phyloP scores from a whole-genome alignment of 805 yeast species.

The Kuraishia molischiana region DNA sequence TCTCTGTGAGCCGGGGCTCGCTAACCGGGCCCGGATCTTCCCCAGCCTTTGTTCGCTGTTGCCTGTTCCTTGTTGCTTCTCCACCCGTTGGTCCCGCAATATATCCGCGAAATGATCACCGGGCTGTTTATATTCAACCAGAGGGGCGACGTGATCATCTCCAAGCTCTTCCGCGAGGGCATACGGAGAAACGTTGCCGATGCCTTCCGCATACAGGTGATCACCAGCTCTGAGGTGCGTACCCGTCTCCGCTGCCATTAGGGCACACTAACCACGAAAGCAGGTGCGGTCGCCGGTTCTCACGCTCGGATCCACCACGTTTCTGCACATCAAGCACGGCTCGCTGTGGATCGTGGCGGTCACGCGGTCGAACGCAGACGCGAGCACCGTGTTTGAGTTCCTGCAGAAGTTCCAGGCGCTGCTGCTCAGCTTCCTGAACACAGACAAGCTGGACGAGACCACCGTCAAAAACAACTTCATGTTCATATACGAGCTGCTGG shows the following conservation, averaged over 20 bases:
- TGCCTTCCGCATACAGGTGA: conserved; percentile 87
- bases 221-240: conserved; percentile 44
- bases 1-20: too few species aligned
- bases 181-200: conserved; percentile 74
- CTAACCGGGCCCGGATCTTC: too few species aligned
- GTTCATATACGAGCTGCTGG: conserved; percentile 65
- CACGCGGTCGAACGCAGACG: conserved; percentile 83
- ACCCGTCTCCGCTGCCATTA: not conserved
- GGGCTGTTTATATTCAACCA: conserved; percentile 72
- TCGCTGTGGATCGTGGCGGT: conserved; percentile 79
- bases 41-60: too few species aligned
- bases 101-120: conserved; percentile 83
- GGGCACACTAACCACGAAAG: not conserved
- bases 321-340: conserved; percentile 59
- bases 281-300: conserved; percentile 56
- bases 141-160: conserved; percentile 77
- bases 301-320: conserved; percentile 89
- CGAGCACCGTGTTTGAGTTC: conserved; percentile 71
- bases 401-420: conserved; percentile 51
- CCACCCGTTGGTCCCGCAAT: too few species aligned
- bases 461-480: conserved; percentile 57
- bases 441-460: conserved; percentile 27
- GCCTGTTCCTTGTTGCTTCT: too few species aligned
- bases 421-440: conserved; percentile 21
- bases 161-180: conserved; percentile 65